Base-by-base conservation (phyloP, 2,329 filamentous ascomycete species). In the Phaeosphaeriaceae sp. region DNA sequence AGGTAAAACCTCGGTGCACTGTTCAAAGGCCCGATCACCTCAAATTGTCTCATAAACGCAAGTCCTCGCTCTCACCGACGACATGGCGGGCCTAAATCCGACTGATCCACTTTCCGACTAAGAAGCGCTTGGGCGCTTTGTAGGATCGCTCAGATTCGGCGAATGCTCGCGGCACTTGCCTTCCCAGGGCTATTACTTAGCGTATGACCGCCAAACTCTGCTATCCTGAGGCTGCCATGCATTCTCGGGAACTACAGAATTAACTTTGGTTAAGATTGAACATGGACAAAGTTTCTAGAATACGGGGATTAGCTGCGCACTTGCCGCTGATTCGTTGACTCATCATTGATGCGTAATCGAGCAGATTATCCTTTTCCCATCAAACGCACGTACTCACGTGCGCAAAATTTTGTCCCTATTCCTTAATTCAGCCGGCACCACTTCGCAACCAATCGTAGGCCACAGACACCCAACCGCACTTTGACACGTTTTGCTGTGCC, bases 381-480 rank as follows among this genome's bases (percentile, higher is more conserved):
- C 17, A 12, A 26, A 30, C n/a, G 37, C 46, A 32, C 32, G 23
- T 21, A 38, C 20, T 45, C 41, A 49, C 46, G 46, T 49, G 46
- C 34, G 38, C 26, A 5, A 18, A 16, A 12, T 28, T n/a, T n/a
- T n/a, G 26, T 30, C 20, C 35, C 4, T 28, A 44, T 40, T 26
- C 20, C 30, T 16, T 17, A 16, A 35, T 52, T 36, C 32, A 16
- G 34, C 9, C 32, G 42, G 23, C 32, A 23, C 34, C 33, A 36
- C 13, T 21, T 32, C 21, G 39, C 36, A 26, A 46, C 56, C 56
- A 59, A 59, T 59, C 50, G 42, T 33, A 42, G 16, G 6, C 12
- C 33, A 37, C 9, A 20, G 17, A 9, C 42, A 11, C 13, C 13
- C 8, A 4, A 36, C 33, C 20, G 33, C 23, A 37, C 2, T 15